Evolutionary conservation across 495 filamentous ascomycete species (phyloP), one percentile per base, ranked within the genome.

Genomic region (Margaritispora aquatica): DNA sequence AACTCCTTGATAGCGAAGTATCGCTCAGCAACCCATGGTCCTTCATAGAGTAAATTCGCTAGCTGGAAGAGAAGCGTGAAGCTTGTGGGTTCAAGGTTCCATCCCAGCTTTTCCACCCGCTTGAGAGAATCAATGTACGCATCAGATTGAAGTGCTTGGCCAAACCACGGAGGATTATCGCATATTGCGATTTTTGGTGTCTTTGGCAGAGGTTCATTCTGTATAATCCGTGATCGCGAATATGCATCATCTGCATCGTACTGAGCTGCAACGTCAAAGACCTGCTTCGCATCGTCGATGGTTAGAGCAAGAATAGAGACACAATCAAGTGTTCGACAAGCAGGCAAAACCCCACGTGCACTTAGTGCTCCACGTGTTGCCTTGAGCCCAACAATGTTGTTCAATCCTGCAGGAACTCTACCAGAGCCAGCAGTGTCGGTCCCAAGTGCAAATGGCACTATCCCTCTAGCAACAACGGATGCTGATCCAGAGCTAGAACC

Each of bases 341-440:
- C 84, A 15, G 84, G 84, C 20, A 78, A 41, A 38, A 74, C 65
- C 0, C 71, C 73, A 22, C 66, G 73, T 29, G 62, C 74, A 1
- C 71, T 73, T 21, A 83, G 68, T 57, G 77, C 73, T 5, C 79
- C 79, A 63, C 77, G 74, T 2, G 78, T 79, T 9, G 77, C 73
- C 51, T 81, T 81, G 8, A 78, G 65, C 0, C 77, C 78, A 0
- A 71, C 67, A 34, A 79, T 74, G 20, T 76, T 76, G 47, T 75
- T 77, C 5, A 77, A 66, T 0, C 75, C 70, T 22, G 78, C 71
- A 0, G 82, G 82, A 2, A 84, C 76, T 26, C 83, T 74, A 23
- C 84, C 77, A 60, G 75, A 79, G 3, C 83, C 83, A 22, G 79
- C 83, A 57, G 83, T 80, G 58, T 85, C 83, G 4, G 77, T 76